Conservation (phyloP, 306 rosid species). For the Sechiopsis laciniata region DNA sequence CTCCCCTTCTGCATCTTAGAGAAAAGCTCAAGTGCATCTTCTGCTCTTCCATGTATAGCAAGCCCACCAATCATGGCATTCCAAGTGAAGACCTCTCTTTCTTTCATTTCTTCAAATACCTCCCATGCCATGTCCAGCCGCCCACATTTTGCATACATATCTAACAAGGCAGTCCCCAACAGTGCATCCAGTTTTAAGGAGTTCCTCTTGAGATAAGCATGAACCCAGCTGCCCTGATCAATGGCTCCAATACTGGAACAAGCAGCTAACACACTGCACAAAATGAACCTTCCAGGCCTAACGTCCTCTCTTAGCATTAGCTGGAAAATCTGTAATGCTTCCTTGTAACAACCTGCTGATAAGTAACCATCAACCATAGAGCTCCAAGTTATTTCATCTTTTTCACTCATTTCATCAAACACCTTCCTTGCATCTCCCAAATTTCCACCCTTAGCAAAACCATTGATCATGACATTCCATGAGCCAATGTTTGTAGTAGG, state of each 20-base stretch:
- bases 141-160: conserved; percentile 60
- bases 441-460: conserved; percentile 46
- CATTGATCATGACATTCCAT: conserved; percentile 56
- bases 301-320: conserved; percentile 39
- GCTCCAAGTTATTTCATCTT: conserved; percentile 60
- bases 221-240: conserved; percentile 61
- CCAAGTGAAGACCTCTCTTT: conserved; percentile 48
- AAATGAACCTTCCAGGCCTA: conserved; percentile 32
- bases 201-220: conserved; percentile 40
- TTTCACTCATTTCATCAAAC: conserved; percentile 45
- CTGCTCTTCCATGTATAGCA: conserved; percentile 49
- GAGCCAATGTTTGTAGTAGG: conserved; percentile 37
- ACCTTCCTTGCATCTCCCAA: conserved; percentile 37
- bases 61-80: conserved; percentile 66
- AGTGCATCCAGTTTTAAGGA: conserved; percentile 40
- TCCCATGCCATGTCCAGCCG: conserved; percentile 55
- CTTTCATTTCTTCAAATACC: conserved; percentile 43
- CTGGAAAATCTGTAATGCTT: conserved; percentile 50
- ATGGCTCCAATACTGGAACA: conserved; percentile 55
- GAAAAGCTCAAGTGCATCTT: conserved; percentile 46
- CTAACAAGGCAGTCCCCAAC: conserved; percentile 52
- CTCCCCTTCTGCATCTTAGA: conserved; percentile 39
- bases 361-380: conserved; percentile 52
- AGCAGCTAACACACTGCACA: conserved; percentile 47
- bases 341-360: conserved; percentile 42